These are phyloP conservation scores for Globisporangium mamillatum DNA, from an alignment of 352 stramenopile genomes.

Conservation along the genomic window DNA sequence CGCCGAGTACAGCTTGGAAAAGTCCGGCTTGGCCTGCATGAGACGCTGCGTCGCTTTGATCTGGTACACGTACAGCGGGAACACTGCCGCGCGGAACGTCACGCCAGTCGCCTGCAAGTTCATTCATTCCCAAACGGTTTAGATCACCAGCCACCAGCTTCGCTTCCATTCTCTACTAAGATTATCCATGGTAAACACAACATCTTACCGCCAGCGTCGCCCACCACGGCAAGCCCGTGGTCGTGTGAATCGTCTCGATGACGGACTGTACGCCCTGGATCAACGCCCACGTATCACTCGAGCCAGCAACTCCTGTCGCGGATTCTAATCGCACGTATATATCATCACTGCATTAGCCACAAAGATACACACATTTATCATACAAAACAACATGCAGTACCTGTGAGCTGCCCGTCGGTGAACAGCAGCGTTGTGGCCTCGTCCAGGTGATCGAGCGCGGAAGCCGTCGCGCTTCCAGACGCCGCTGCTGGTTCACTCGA, in stretches of 20 bases:
- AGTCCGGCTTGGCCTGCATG: slow-evolving; percentile 51
- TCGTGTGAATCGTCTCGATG: slow-evolving; percentile 61
- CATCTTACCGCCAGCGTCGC: slow-evolving; percentile 50
- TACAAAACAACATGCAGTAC: slow-evolving; percentile 11
- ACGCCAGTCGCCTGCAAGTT: slow-evolving; percentile 48
- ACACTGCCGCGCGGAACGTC: slow-evolving; percentile 58
- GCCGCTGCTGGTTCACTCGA: slow-evolving; percentile 7
- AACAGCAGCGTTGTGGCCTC: slow-evolving; percentile 24
- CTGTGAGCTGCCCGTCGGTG: slow-evolving; percentile 33
- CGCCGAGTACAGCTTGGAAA: slow-evolving; percentile 61
- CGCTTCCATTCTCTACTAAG: too few species aligned
- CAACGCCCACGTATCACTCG: slow-evolving; percentile 36
- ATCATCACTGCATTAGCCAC: neutral
- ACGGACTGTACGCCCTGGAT: slow-evolving; percentile 59
- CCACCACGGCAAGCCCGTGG: slow-evolving; percentile 76
- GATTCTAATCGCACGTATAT: slow-evolving; percentile 23
- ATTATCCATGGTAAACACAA: slow-evolving; percentile 1
- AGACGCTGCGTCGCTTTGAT: slow-evolving; percentile 67
- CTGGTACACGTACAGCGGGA: slow-evolving; percentile 73
- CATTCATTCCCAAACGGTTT: neutral
- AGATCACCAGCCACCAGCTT: slow-evolving; percentile 2
- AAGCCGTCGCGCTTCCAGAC: slow-evolving; percentile 2
- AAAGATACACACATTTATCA: neutral
- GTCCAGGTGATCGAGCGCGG: slow-evolving; percentile 22
- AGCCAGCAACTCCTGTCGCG: slow-evolving; percentile 21